phyloP scores from a whole-genome alignment of 225 moss, liverwort and hornwort species.

The Polytrichum formosum region DNA sequence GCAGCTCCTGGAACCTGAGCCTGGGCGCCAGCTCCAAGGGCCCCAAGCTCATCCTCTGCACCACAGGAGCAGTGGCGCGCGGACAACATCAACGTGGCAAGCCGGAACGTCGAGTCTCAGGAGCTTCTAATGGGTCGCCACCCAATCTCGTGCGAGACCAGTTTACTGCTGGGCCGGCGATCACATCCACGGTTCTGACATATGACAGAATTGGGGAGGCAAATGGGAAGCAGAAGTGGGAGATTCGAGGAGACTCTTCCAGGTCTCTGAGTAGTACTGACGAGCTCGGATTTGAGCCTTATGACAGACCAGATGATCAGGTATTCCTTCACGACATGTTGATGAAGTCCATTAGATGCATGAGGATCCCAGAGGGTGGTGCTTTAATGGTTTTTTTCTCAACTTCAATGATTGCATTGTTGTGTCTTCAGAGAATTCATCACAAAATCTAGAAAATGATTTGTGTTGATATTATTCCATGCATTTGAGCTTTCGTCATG shows the following conservation, averaged over 20 bases:
- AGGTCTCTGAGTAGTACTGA: background rate
- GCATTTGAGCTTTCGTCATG: too few species aligned
- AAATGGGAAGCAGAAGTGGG: slow-evolving; percentile 13
- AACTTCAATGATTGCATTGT: too few species aligned
- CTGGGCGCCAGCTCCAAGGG: background rate
- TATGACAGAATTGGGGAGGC: slow-evolving; percentile 12
- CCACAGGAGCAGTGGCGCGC: too few species aligned
- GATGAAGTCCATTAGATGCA: too few species aligned
- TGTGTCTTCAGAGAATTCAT: too few species aligned
- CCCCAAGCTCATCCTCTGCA: background rate
- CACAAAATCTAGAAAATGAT: too few species aligned
- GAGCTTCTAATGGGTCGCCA: background rate
- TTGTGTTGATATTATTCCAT: too few species aligned
- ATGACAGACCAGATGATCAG: slow-evolving; percentile 9
- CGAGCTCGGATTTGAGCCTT: slow-evolving; percentile 12
- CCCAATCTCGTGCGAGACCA: background rate
- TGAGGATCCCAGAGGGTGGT: too few species aligned
- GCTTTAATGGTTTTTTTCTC: background rate
- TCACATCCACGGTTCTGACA: background rate
- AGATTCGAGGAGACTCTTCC: slow-evolving; percentile 5
- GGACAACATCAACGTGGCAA: background rate
- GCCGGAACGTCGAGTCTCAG: background rate
- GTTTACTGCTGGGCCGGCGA: background rate
- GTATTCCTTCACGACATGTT: background rate
- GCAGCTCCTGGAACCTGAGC: slow-evolving; percentile 17